Percentiles rank a stretch among this genome's conserved stretches.
phyloP scores from a whole-genome alignment of 83 land plant genomes.

The Picea mariana region DNA sequence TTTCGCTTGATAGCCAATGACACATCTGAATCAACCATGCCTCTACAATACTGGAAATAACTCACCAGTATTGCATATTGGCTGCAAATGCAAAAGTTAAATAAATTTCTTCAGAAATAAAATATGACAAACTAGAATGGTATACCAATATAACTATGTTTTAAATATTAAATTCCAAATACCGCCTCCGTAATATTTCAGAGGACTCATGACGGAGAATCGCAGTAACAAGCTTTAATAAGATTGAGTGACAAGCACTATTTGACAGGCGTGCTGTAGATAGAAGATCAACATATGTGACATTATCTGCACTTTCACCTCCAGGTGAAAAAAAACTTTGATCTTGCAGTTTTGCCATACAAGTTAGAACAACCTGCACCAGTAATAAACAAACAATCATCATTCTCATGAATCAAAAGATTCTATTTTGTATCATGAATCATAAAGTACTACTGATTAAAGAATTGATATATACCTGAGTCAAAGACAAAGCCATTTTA shows the following conservation, averaged over 20 bases:
- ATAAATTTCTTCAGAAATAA: slow-evolving; percentile 12
- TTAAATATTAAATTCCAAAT: slow-evolving; percentile 3
- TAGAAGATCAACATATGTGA: slow-evolving; percentile 81
- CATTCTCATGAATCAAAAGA: background rate
- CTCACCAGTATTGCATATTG: slow-evolving; percentile 89
- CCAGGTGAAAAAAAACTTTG: slow-evolving; percentile 72
- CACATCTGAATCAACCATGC: slow-evolving; percentile 79
- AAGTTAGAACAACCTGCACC: slow-evolving; percentile 82
- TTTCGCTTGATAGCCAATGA: slow-evolving; percentile 68
- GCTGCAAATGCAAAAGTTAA: slow-evolving; percentile 35
- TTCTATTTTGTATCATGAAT: background rate
- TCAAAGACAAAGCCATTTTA: slow-evolving; percentile 84
- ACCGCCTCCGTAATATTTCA: slow-evolving; percentile 90
- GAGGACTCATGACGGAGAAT: slow-evolving; percentile 84
- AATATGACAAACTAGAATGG: background rate
- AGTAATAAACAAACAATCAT: background rate
- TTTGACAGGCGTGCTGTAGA: slow-evolving; percentile 68
- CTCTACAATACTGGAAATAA: slow-evolving; percentile 91
- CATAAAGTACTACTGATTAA: background rate
- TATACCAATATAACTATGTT: background rate
- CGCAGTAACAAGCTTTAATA: slow-evolving; percentile 78
- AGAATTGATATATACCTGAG: slow-evolving; percentile 52
- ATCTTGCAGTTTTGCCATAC: slow-evolving; percentile 94
- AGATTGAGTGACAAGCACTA: slow-evolving; percentile 85
- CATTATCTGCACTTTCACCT: slow-evolving; percentile 72